Percentiles rank a stretch among this genome's conserved stretches.
These are phyloP conservation scores for Aspergillus carlsbadensis DNA, from an alignment of 495 filamentous ascomycete genomes.

Conservation along the genomic window DNA sequence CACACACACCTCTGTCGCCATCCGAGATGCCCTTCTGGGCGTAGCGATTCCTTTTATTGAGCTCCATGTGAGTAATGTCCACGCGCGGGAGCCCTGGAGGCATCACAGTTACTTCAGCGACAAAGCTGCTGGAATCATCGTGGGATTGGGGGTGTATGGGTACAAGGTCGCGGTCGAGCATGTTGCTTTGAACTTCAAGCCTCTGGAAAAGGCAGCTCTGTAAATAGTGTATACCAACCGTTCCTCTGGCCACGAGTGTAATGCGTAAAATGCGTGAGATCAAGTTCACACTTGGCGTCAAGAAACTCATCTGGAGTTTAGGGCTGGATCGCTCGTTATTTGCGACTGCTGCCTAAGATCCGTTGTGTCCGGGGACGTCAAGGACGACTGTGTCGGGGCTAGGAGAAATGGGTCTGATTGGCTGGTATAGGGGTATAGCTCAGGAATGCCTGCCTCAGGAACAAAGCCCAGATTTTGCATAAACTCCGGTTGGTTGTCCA, in stretches of 20 bases:
- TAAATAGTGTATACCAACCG: conserved; percentile 1
- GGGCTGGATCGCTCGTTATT: conserved; percentile 9
- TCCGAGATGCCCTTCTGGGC: conserved; percentile 65
- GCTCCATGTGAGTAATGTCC: conserved; percentile 67
- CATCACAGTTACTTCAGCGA: conserved; percentile 68
- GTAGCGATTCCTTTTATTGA: conserved; percentile 69
- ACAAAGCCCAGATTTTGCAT: conserved; percentile 47
- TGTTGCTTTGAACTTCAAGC: conserved; percentile 47
- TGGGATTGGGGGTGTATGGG: conserved; percentile 65
- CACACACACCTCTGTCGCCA: conserved; percentile 66
- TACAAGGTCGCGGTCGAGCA: conserved; percentile 70
- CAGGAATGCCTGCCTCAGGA: conserved; percentile 34
- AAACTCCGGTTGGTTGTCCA: conserved; percentile 42
- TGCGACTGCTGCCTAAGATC: conserved; percentile 25
- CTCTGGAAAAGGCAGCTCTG: conserved; percentile 22
- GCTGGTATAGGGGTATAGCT: conserved; percentile 37
- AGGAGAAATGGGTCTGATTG: conserved; percentile 41
- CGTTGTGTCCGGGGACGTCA: conserved; percentile 19
- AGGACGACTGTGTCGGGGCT: conserved; percentile 35
- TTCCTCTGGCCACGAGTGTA: neutral
- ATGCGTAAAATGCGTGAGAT: neutral
- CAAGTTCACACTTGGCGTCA: neutral
- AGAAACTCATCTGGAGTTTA: neutral
- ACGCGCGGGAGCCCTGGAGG: conserved; percentile 62
- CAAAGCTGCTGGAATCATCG: conserved; percentile 67